A percentile compares a stretch with the other conserved stretches of the same genome.
Evolutionary conservation across 2,329 filamentous ascomycete genomes (phyloP).

Genomic region (Fusarium armeniacum): DNA sequence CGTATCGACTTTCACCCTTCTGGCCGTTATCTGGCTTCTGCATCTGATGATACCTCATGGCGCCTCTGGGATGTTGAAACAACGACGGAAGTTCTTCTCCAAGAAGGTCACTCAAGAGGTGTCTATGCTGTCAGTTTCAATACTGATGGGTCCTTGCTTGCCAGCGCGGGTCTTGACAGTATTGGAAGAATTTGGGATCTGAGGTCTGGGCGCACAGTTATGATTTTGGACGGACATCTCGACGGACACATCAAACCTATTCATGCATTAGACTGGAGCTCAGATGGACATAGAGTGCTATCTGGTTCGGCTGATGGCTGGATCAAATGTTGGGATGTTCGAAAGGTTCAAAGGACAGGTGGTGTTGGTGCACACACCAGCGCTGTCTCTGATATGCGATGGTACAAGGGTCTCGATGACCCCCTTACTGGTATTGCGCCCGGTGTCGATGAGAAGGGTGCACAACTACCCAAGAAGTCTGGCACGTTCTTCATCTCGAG

Average conservation of each 20-base stretch:
- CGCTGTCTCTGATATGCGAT: slow-evolving; percentile 91
- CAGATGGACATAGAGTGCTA: slow-evolving; percentile 92
- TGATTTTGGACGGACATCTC: slow-evolving; percentile 92
- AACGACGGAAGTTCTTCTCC: slow-evolving; percentile 84
- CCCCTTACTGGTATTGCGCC: slow-evolving; percentile 73
- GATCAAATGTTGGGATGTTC: slow-evolving; percentile 97
- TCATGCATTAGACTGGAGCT: slow-evolving; percentile 91
- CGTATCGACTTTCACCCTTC: slow-evolving; percentile 95
- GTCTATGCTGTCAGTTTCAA: slow-evolving; percentile 94
- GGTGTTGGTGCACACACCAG: slow-evolving; percentile 92
- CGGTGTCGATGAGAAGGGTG: slow-evolving; percentile 74
- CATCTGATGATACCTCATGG: slow-evolving; percentile 97
- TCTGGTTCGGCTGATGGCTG: slow-evolving; percentile 94
- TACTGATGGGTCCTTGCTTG: slow-evolving; percentile 88
- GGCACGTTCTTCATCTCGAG: slow-evolving; percentile 92
- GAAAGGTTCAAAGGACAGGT: slow-evolving; percentile 86
- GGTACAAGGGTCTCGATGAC: slow-evolving; percentile 91
- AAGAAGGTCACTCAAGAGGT: slow-evolving; percentile 95
- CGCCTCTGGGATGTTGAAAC: slow-evolving; percentile 94
- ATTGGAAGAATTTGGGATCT: slow-evolving; percentile 97
- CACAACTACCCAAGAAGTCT: slow-evolving; percentile 80
- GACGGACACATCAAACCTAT: slow-evolving; percentile 90
- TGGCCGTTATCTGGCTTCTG: slow-evolving; percentile 89
- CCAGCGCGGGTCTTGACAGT: slow-evolving; percentile 93
- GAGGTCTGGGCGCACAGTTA: slow-evolving; percentile 90